phyloP scores from a whole-genome alignment of 305 asterid species.

The Solanum hybrid region DNA sequence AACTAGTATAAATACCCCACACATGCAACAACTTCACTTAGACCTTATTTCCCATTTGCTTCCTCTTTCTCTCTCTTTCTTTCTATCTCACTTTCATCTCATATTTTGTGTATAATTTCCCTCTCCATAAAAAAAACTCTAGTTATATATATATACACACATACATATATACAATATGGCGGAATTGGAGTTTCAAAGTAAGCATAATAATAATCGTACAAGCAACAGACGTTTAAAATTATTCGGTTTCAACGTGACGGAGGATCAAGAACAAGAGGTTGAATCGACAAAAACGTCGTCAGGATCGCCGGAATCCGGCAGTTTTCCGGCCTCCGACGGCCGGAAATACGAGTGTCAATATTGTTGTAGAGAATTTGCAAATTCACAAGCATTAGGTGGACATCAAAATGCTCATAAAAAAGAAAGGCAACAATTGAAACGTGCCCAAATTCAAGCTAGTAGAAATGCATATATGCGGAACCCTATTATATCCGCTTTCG shows the following conservation, averaged over 20 bases:
- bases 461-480: slow-evolving; percentile 84
- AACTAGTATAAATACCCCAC: slow-evolving; percentile 65
- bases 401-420: slow-evolving; percentile 96
- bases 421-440: slow-evolving; percentile 78
- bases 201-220: slow-evolving; percentile 19
- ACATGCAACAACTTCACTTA: slow-evolving; percentile 41
- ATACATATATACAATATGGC: slow-evolving; percentile 21
- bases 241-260: slow-evolving; percentile 67
- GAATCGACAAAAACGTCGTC: slow-evolving; percentile 36
- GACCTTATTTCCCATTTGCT: slow-evolving; percentile 8
- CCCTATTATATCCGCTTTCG: slow-evolving; percentile 69
- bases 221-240: slow-evolving; percentile 48
- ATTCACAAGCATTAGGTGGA: slow-evolving; percentile 89
- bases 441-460: slow-evolving; percentile 79
- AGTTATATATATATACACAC: neutral
- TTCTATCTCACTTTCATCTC: slow-evolving; percentile 14
- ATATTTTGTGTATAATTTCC: neutral
- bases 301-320: slow-evolving; percentile 40
- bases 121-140: neutral
- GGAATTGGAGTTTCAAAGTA: slow-evolving; percentile 41
- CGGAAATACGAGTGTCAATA: slow-evolving; percentile 91
- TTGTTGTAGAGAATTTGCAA: slow-evolving; percentile 79
- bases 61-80: neutral
- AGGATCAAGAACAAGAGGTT: slow-evolving; percentile 47
- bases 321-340: slow-evolving; percentile 41